Evolutionary conservation across 352 stramenopile species (phyloP), one percentile per base, ranked within the genome.

Genomic region (Phytophthora megakarya): DNA sequence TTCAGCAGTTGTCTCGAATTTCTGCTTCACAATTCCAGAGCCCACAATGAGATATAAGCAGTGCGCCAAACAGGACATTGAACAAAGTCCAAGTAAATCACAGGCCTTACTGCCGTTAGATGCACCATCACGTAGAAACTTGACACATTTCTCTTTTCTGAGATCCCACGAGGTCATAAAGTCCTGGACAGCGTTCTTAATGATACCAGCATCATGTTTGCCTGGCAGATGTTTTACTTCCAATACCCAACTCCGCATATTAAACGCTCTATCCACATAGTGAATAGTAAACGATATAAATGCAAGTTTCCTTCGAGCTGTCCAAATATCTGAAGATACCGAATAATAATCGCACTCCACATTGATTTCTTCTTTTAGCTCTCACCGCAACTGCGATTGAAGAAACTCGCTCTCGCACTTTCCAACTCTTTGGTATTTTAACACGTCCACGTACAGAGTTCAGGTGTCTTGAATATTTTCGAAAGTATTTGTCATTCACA

Each of bases 101-200:
- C 49, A 57, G 10, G 25, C 37, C 8, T 43, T 46, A 1, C 16
- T n/a, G 3, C 22, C 38, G 18, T 47, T 47, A 4, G 22, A 16
- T 28, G 35, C 49, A 5, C 37, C 49, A 32, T 57, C 49, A 19
- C 49, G 35, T 28, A 57, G 35, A 47, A 57, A 48, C 22, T 47
- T 32, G 9, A 32, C 26, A 32, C 26, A 32, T 32, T 32, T 32
- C 9, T 32, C 26, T 10, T 10, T 32, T n/a, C 18, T 16, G 7
- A 57, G 49, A 6, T 23, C 49, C 35, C 49, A 47, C 11, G 7
- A 15, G 5, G 11, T 16, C 35, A 57, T 48, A 23, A 39, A 38
- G 2, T 35, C 35, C 19, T 25, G 25, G 13, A 57, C n/a, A 4
- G 15, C 12, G 3, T 37, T 39, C 11, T 21, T 23, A 57, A 57